These are phyloP conservation scores for Scenedesmus sp. DNA, from an alignment of 163 green algal genomes.

Conservation along the genomic window DNA sequence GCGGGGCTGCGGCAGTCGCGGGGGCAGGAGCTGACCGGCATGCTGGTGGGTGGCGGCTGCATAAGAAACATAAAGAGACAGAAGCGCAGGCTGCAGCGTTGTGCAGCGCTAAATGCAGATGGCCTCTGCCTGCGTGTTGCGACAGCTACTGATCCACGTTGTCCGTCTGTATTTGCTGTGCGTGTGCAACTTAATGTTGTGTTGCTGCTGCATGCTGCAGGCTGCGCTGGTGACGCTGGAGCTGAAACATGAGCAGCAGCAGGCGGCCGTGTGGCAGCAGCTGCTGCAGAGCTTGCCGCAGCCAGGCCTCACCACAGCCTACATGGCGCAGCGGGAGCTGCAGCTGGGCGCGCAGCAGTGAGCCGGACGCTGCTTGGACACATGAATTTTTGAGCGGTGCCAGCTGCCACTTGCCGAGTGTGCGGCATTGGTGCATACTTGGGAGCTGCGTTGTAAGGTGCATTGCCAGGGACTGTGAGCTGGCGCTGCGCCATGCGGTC, in stretches of 20 bases:
- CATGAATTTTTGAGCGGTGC: background rate
- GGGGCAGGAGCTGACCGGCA: slow-evolving; percentile 20
- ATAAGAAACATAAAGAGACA: background rate
- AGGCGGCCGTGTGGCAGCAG: slow-evolving; percentile 31
- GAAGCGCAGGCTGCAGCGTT: background rate
- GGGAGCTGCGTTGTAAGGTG: too few relatives aligned
- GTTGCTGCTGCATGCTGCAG: background rate
- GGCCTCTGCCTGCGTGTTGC: background rate
- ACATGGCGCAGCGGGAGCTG: slow-evolving; percentile 37
- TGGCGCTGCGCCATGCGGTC: too few relatives aligned
- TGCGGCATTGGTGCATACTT: background rate
- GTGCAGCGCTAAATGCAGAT: background rate
- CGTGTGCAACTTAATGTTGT: background rate
- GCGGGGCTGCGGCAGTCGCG: slow-evolving; percentile 19
- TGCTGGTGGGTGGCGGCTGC: slow-evolving; percentile 19
- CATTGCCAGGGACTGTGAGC: too few relatives aligned
- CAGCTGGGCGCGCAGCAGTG: slow-evolving; percentile 1
- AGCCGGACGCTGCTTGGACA: background rate
- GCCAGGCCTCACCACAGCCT: slow-evolving; percentile 1
- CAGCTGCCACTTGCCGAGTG: background rate
- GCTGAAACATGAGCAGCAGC: slow-evolving; percentile 29
- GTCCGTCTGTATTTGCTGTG: background rate
- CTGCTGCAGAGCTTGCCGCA: slow-evolving; percentile 30
- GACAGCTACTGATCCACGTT: too few relatives aligned
- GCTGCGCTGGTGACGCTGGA: background rate